These are phyloP conservation scores for Juncus inflexus DNA, from an alignment of 176 grass and related monocot species.

Conservation along the genomic window DNA sequence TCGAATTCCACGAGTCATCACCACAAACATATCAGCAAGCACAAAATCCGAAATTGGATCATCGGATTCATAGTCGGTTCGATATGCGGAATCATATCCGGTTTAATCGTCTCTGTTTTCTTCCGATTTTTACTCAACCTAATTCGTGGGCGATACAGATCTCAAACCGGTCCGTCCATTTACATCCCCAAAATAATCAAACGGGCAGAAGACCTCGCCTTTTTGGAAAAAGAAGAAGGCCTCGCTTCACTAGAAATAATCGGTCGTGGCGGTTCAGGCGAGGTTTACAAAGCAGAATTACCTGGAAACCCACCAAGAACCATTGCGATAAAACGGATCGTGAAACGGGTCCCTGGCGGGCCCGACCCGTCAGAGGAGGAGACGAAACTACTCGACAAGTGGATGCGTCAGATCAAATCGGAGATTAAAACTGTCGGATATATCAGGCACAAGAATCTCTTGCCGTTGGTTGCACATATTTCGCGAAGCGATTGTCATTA, in stretches of 20 bases:
- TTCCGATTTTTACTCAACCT: conserved; percentile 56
- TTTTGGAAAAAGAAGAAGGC: conserved; percentile 69
- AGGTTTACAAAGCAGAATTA: conserved; percentile 73
- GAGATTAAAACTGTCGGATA: conserved; percentile 77
- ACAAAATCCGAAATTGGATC: conserved; percentile 50
- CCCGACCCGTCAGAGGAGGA: conserved; percentile 20
- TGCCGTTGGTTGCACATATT: conserved; percentile 65
- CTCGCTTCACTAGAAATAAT: conserved; percentile 46
- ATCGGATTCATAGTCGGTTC: conserved; percentile 53
- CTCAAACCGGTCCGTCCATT: conserved; percentile 35
- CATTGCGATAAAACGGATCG: conserved; percentile 81
- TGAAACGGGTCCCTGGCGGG: conserved; percentile 7
- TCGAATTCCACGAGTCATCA: conserved; percentile 5
- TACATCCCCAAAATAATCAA: conserved; percentile 72
- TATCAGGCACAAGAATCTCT: conserved; percentile 84
- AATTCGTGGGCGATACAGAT: conserved; percentile 46
- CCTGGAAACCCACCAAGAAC: conserved; percentile 17
- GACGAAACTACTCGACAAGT: conserved; percentile 55
- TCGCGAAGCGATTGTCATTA: conserved; percentile 64
- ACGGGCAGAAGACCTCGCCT: conserved; percentile 42
- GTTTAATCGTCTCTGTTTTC: conserved; percentile 32
- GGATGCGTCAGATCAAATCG: conserved; percentile 68
- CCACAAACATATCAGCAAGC: conserved; percentile 23
- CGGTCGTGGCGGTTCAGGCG: conserved; percentile 72
- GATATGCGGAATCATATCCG: conserved; percentile 40